Evolutionary conservation across 345 rosid genomes (phyloP), one percentile per base, ranked within the genome.

Genomic region (Salix suchowensis): DNA sequence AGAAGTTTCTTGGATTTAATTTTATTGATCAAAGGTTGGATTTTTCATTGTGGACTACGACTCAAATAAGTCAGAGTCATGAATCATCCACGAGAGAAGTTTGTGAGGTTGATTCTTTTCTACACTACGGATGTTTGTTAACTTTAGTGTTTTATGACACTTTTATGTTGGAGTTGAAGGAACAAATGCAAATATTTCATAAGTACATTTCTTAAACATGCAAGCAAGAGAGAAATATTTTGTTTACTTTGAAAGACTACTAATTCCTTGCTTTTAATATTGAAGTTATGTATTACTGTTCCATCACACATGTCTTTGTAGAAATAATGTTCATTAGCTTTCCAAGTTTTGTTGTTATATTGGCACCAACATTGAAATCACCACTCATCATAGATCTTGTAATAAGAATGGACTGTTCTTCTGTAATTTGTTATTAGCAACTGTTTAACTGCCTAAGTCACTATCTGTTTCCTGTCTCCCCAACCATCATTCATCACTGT

Each of bases 11-110:
- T 61, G 30, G 67, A 65, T 55, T 73, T 71, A 37, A 34, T 75
- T 69, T 0, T 24, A 19, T 44, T 65, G 34, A 44, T 77, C 52
- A 14, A 66, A 19, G 80, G 72, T 67, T 78, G 40, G 79, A 72
- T 65, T n/a, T 18, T 73, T 76, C 21, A n/a, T 37, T 44, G 23
- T 26, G 26, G 62, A 46, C 32, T 40, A 30, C n/a, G 23, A 21
- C 24, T 54, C 37, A 40, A 32, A 42, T 0, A 74, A 70, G 46
- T 52, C 65, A 13, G 69, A 74, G 78, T 69, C 61, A 91, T 90
- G 97, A 84, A 68, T 78, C 82, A 82, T 74, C 81, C 85, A 39
- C 89, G 78, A 1, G 92, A 84, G 86, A 91, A 89, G 90, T 82
- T 84, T 75, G 90, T 89, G 62, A 89, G 92, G 92, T 91, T 60